A percentile compares a stretch with the other conserved stretches of the same genome.
Evolutionary conservation across 2,329 filamentous ascomycete genomes (phyloP).

Genomic region (Ophiostoma australiae): DNA sequence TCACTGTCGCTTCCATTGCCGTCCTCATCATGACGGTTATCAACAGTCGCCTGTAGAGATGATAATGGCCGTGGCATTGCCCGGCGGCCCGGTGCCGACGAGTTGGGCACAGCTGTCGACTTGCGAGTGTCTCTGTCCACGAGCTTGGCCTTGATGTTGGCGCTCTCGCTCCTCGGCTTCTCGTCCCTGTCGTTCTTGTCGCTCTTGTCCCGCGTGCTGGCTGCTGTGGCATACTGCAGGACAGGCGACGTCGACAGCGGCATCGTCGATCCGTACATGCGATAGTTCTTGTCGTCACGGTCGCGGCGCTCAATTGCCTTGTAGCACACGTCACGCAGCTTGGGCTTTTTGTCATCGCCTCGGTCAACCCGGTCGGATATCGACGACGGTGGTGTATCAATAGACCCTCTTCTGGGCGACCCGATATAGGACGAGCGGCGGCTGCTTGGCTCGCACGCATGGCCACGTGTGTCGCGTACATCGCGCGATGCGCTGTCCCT

Average conservation of each 20-base stretch:
- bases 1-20: conserved; percentile 16
- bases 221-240: not conserved
- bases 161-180: not conserved
- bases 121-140: not conserved
- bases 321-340: conserved; percentile 8
- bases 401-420: not conserved
- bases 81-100: not conserved
- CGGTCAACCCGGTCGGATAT: not conserved
- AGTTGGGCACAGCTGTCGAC: not conserved
- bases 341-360: not conserved
- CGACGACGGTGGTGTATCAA: not conserved
- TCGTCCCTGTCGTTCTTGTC: not conserved
- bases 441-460: not conserved
- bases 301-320: conserved; percentile 12
- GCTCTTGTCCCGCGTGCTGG: not conserved
- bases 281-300: conserved; percentile 18
- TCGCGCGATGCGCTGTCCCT: not conserved
- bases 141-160: not conserved
- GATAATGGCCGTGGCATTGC: not conserved
- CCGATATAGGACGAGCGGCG: not conserved
- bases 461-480: not conserved
- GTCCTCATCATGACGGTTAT: not conserved
- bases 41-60: not conserved
- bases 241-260: not conserved
- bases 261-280: conserved; percentile 1